A percentile compares a stretch with the other conserved stretches of the same genome.
Evolutionary conservation across 768 basidiomycete genomes (phyloP).

Genomic region (Termitomyces sp.): DNA sequence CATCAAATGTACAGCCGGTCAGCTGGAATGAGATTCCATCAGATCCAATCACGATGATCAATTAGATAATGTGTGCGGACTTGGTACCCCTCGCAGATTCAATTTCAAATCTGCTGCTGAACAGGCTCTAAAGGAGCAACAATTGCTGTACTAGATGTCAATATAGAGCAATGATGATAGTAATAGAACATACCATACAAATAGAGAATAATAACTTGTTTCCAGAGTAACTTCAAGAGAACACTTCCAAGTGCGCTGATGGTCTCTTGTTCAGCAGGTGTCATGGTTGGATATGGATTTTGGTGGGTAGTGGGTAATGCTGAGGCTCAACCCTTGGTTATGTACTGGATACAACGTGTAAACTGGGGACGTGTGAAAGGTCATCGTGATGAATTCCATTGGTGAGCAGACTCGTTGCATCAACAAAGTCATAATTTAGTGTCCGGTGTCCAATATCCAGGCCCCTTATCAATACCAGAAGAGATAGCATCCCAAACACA

Average conservation of each 20-base stretch:
- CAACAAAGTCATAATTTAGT: too few relatives aligned
- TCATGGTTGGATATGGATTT: neutral
- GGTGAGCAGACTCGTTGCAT: too few relatives aligned
- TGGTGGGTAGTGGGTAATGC: too few relatives aligned
- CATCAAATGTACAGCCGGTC: neutral
- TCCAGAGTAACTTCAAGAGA: neutral
- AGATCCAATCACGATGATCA: neutral
- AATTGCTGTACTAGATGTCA: neutral
- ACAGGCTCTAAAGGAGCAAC: neutral
- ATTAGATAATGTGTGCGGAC: neutral
- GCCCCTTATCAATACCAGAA: too few relatives aligned
- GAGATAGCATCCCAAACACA: too few relatives aligned
- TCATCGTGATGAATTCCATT: too few relatives aligned
- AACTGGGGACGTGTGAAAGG: too few relatives aligned
- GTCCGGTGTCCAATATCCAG: too few relatives aligned
- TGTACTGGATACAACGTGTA: too few relatives aligned
- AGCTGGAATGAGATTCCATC: neutral
- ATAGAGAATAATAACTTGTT: neutral
- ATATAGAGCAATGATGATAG: neutral
- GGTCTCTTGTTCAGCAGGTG: neutral
- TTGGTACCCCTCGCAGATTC: too few relatives aligned
- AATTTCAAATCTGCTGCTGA: too few relatives aligned
- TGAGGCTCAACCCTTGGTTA: too few relatives aligned
- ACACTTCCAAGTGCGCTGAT: neutral
- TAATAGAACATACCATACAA: neutral